Conservation (phyloP, 2,329 filamentous ascomycete species). For the Penicillium expansum region DNA sequence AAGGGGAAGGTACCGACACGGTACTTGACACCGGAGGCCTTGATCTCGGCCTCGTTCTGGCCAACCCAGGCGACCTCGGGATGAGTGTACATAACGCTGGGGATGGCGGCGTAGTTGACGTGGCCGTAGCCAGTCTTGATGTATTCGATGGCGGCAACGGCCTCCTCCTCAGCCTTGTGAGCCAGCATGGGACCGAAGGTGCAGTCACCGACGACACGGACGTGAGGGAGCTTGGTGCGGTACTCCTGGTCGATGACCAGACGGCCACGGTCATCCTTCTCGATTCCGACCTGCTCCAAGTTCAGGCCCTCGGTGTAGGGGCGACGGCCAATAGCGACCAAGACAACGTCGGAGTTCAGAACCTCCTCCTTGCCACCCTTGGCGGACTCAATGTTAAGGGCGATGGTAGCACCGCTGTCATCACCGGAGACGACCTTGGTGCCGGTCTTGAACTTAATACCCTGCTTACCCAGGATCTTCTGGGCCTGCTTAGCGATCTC, state of each 20-base stretch:
- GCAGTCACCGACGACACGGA: constrained; percentile 91
- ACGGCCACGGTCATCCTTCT: constrained; percentile 81
- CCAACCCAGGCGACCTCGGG: constrained; percentile 98
- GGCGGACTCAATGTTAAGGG: constrained; percentile 81
- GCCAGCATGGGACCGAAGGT: constrained; percentile 99
- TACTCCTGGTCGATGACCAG: constrained; percentile 98
- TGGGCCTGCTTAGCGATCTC: constrained; percentile 90
- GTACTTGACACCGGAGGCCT: constrained; percentile 86
- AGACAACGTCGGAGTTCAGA: constrained; percentile 88
- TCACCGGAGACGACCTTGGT: constrained; percentile 93
- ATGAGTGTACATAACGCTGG: constrained; percentile 99
- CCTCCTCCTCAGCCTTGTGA: constrained; percentile 99
- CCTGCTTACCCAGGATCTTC: constrained; percentile 94
- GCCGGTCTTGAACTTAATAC: constrained; percentile 95
- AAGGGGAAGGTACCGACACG: constrained; percentile 94
- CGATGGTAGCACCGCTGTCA: constrained; percentile 70
- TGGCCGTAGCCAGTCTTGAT: constrained; percentile 97
- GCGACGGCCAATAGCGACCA: constrained; percentile 92
- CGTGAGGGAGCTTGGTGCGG: constrained; percentile 95
- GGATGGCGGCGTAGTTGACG: constrained; percentile 98
- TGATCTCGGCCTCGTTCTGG: constrained; percentile 94
- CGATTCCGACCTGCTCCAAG: constrained; percentile 79
- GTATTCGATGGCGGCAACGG: constrained; percentile 89
- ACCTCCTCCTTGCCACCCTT: constrained; percentile 96
- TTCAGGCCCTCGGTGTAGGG: constrained; percentile 91